These are phyloP conservation scores for Lonicera japonica DNA, from an alignment of 129 eudicot species.

Conservation along the genomic window DNA sequence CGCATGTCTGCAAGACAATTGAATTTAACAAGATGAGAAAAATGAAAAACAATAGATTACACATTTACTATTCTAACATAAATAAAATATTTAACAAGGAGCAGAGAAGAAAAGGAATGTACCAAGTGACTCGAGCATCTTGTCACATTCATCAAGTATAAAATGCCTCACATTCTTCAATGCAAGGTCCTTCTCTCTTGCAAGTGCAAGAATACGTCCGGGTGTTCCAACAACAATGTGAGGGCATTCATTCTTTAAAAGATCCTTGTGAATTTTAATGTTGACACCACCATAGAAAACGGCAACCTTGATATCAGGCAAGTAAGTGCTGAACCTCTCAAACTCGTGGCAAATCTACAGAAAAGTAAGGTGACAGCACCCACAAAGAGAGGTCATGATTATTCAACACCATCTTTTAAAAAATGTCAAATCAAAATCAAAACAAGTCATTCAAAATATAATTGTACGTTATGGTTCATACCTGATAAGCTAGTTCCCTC, in stretches of 20 bases:
- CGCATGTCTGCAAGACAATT: constrained; percentile 62
- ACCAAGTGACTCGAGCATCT: constrained; percentile 99
- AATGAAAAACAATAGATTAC: not conserved
- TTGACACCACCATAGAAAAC: constrained; percentile 98
- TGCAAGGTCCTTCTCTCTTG: constrained; percentile 81
- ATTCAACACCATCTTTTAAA: not conserved
- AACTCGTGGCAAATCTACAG: constrained; percentile 89
- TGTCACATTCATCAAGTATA: constrained; percentile 95
- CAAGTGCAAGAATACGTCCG: constrained; percentile 87
- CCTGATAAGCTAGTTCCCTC: constrained; percentile 97
- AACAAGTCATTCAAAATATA: not conserved
- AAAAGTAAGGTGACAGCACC: not conserved
- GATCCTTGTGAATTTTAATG: constrained; percentile 85
- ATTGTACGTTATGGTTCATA: constrained; percentile 3
- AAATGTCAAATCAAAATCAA: not conserved
- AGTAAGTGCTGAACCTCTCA: constrained; percentile 89
- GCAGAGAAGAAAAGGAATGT: constrained; percentile 11
- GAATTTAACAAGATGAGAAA: constrained; percentile 4
- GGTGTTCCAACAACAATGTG: constrained; percentile 98
- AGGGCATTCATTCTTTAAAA: constrained; percentile 93
- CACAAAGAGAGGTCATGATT: not conserved
- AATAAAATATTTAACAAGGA: not conserved
- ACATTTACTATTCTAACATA: too few species aligned
- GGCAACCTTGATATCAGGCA: constrained; percentile 86
- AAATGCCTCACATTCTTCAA: constrained; percentile 91